Percentiles rank a stretch among this genome's conserved stretches.
Conservation (phyloP, 176 grass and related monocot genomes). For the Oryza longistaminata region DNA sequence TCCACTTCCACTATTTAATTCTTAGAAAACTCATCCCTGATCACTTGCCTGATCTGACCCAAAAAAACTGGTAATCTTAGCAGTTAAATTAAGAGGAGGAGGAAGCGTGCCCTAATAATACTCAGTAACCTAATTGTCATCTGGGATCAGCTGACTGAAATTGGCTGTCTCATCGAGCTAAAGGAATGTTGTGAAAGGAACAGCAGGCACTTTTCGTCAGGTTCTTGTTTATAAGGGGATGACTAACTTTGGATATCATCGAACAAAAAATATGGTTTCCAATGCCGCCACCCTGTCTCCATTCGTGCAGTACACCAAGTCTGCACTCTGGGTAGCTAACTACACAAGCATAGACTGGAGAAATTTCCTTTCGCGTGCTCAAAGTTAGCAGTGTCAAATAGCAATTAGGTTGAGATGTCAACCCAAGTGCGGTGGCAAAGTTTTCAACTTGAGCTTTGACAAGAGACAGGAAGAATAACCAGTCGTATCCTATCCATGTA, state of each 20-base stretch:
- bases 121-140: slow-evolving; percentile 31
- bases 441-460: slow-evolving; percentile 56
- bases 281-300: slow-evolving; percentile 24
- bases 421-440: slow-evolving; percentile 45
- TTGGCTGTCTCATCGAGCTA: slow-evolving; percentile 38
- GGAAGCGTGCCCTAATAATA: slow-evolving; percentile 25
- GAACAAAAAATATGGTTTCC: slow-evolving; percentile 15
- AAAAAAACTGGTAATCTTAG: slow-evolving; percentile 22
- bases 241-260: slow-evolving; percentile 22
- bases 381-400: slow-evolving; percentile 39
- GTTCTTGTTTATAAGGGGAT: slow-evolving; percentile 37
- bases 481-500: slow-evolving; percentile 20
- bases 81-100: slow-evolving; percentile 33
- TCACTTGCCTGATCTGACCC: slow-evolving; percentile 27
- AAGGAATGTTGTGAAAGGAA: slow-evolving; percentile 62
- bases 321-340: slow-evolving; percentile 39
- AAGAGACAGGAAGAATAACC: slow-evolving; percentile 52
- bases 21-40: slow-evolving; percentile 26
- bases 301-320: slow-evolving; percentile 47
- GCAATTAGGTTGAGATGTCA: slow-evolving; percentile 54
- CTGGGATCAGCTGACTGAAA: slow-evolving; percentile 28
- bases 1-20: slow-evolving; percentile 37
- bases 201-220: slow-evolving; percentile 29
- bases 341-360: slow-evolving; percentile 29
- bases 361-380: slow-evolving; percentile 34